phyloP scores from a whole-genome alignment of 345 rosid genomes.

The Odontarrhena argentea region DNA sequence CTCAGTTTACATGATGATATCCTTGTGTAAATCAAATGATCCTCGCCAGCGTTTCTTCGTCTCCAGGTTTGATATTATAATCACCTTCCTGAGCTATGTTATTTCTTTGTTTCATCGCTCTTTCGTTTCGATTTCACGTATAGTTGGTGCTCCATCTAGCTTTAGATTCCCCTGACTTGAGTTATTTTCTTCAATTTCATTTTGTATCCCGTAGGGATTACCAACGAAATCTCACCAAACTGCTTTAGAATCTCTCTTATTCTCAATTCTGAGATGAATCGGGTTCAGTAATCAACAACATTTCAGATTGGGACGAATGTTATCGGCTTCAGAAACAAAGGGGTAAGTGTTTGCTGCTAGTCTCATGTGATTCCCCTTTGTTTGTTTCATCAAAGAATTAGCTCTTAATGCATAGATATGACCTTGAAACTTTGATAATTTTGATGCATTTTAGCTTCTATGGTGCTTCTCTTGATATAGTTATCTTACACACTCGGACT shows the following conservation, averaged over 20 bases:
- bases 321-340: not conserved
- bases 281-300: not conserved
- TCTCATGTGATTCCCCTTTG: not conserved
- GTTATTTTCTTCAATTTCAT: not conserved
- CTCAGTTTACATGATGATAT: constrained; percentile 12
- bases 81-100: constrained; percentile 1
- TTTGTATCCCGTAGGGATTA: constrained; percentile 1
- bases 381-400: not conserved
- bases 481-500: not conserved
- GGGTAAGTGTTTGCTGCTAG: not conserved
- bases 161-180: not conserved
- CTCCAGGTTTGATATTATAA: constrained; percentile 29
- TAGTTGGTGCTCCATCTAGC: not conserved
- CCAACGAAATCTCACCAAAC: not conserved
- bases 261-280: constrained; percentile 2
- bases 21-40: not conserved
- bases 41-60: constrained; percentile 11
- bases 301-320: constrained; percentile 2
- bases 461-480: not conserved
- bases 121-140: not conserved
- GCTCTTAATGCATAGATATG: not conserved
- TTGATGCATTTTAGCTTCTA: not conserved
- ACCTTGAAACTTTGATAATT: no score
- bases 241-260: constrained; percentile 1
- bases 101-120: not conserved